Evolutionary conservation across 2,329 filamentous ascomycete genomes (phyloP), one percentile per base, ranked within the genome.

Genomic region (Tolypocladium nubicola): DNA sequence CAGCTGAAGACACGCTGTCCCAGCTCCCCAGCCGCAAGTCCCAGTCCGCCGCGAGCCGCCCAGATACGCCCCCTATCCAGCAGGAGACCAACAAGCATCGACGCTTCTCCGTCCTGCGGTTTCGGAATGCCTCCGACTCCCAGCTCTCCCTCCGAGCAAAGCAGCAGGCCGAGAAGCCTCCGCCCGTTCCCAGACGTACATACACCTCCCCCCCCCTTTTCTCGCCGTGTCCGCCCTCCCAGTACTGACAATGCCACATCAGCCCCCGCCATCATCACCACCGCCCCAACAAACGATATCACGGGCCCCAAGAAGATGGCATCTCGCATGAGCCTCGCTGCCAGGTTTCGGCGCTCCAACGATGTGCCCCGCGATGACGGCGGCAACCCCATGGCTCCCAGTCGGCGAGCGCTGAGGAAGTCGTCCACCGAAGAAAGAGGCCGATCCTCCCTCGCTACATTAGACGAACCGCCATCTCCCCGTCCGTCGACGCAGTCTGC

Each of bases 101-200:
- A 59, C 81, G 83, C 60, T 87, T 87, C 68, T 85, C 82, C 57
- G 77, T 96, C 71, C 77, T 96, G 74, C 86, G 87, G 67, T 91
- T 94, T 70, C 88, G 91, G 66, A 92, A 96, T 80, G 92, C 90
- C 60, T 97, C 92, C 10, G 93, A 97, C 74, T 88, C 91, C 54
- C 91, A 97, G 71, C 75, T 97, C 60, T 90, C 90, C 13, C 77
- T 85, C 37, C 83, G 84, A 69, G 87, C 87, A 55, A 91, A 87
- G 69, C 82, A 87, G 65, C 86, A 90, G 57, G 75, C 77, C 59
- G 75, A 79, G 65, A 79, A 75, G 64, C 72, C 77, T 26, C 83
- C 79, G 65, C 85, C 78, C 64, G 77, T 82, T 67, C 84, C 76
- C 68, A 81, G 74, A 73, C 80, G 77, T 84, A 83, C 62, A 72